phyloP scores from a whole-genome alignment of 495 filamentous ascomycete genomes.

The Parachaetomium inaequale region DNA sequence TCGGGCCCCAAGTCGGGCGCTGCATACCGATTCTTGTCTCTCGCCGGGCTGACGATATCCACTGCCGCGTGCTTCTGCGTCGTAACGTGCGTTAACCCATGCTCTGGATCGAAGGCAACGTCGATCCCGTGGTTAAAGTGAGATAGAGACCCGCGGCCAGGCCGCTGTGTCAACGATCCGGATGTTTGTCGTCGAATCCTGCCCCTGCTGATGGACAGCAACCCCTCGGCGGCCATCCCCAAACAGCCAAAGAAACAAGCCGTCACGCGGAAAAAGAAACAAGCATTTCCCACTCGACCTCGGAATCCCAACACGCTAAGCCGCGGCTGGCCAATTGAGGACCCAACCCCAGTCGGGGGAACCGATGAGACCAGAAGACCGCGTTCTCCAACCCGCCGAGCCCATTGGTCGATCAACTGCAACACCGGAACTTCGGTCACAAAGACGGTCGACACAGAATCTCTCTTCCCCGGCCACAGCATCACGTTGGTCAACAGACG shows the following conservation, averaged over 20 bases:
- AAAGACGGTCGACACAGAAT: neutral
- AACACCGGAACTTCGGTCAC: slow-evolving; percentile 1
- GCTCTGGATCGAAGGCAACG: neutral
- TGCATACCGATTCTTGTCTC: neutral
- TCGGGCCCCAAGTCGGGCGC: neutral
- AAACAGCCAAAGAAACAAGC: neutral
- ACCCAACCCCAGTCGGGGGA: neutral
- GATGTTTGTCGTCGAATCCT: neutral
- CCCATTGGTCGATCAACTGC: slow-evolving; percentile 1
- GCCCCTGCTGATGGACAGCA: neutral
- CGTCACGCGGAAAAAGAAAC: slow-evolving; percentile 1
- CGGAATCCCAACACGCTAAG: neutral
- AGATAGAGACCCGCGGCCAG: slow-evolving; percentile 1
- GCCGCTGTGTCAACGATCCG: neutral
- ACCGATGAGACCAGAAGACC: neutral
- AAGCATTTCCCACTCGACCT: neutral
- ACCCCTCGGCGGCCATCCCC: neutral
- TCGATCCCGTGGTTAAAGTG: neutral
- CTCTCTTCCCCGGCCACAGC: neutral
- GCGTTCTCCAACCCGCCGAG: neutral
- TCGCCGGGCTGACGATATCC: slow-evolving; percentile 2
- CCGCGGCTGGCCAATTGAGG: neutral
- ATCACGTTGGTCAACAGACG: neutral
- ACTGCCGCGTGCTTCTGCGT: slow-evolving; percentile 8
- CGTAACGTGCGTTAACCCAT: neutral